Percentiles rank a stretch among this genome's conserved stretches.
These are phyloP conservation scores for Diaporthe longicolla DNA, from an alignment of 2,329 filamentous ascomycete genomes.

Conservation along the genomic window DNA sequence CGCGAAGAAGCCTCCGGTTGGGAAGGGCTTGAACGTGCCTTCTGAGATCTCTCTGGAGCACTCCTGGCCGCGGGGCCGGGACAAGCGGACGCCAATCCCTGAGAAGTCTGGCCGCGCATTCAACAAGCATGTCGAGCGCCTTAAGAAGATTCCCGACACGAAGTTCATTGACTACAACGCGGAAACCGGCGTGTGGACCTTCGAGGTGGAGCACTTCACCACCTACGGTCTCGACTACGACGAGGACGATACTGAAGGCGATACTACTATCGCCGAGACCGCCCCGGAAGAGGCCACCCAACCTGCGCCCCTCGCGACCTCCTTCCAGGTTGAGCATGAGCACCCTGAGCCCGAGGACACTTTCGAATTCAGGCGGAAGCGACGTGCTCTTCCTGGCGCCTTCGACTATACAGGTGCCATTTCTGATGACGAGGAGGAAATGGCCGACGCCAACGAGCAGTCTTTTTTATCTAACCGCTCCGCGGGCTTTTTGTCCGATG, in stretches of 20 bases:
- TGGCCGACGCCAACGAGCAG: conserved; percentile 64
- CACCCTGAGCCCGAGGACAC: conserved; percentile 67
- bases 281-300: conserved; percentile 48
- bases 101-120: conserved; percentile 76
- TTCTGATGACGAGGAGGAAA: conserved; percentile 68
- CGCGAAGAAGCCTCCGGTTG: conserved; percentile 83
- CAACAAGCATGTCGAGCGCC: conserved; percentile 85
- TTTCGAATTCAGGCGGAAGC: conserved; percentile 67
- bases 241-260: conserved; percentile 78
- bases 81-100: conserved; percentile 67
- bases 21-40: conserved; percentile 92
- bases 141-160: conserved; percentile 85
- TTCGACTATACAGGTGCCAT: conserved; percentile 76
- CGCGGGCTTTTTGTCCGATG: conserved; percentile 81
- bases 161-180: conserved; percentile 85
- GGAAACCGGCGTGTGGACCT: conserved; percentile 88
- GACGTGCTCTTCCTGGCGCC: conserved; percentile 78
- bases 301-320: conserved; percentile 43
- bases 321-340: conserved; percentile 45
- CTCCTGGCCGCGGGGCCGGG: conserved; percentile 84
- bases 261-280: conserved; percentile 61
- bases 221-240: conserved; percentile 91
- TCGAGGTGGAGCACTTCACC: conserved; percentile 95
- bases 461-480: conserved; percentile 96
- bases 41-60: conserved; percentile 91